Evolutionary conservation across 805 yeast species (phyloP).

Genomic region (Kodamaea kakaduensis): DNA sequence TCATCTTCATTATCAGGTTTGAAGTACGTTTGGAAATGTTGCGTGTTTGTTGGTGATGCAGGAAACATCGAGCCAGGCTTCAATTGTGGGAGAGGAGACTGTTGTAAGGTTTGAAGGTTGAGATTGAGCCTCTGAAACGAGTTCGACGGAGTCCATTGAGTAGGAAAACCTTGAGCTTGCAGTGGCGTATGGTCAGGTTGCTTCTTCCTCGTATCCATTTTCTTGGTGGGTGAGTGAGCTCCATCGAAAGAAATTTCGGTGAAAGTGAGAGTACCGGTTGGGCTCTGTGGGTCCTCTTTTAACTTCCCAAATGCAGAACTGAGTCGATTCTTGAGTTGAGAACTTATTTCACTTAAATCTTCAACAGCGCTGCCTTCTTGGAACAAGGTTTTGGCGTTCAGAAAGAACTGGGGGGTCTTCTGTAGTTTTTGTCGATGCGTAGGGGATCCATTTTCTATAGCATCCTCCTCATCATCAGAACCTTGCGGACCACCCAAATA

Average conservation of each 20-base stretch:
- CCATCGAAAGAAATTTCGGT: constrained; percentile 25
- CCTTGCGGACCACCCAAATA: constrained; percentile 4
- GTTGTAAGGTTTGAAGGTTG: constrained; percentile 36
- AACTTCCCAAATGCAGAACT: constrained; percentile 40
- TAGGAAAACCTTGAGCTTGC: neutral
- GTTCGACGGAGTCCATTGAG: constrained; percentile 20
- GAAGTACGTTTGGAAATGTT: constrained; percentile 7
- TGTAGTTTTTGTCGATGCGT: constrained; percentile 22
- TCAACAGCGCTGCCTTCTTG: constrained; percentile 29
- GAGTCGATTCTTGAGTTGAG: constrained; percentile 33
- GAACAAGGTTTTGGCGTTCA: constrained; percentile 36
- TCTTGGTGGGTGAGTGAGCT: constrained; percentile 20
- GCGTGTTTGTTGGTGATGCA: constrained; percentile 6
- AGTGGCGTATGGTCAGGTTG: no score
- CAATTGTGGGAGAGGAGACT: constrained; percentile 23
- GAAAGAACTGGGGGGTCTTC: constrained; percentile 39
- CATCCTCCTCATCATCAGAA: constrained; percentile 5
- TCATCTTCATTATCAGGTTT: constrained; percentile 7
- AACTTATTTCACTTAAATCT: constrained; percentile 36
- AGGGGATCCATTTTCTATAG: constrained; percentile 5
- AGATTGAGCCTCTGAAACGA: constrained; percentile 28
- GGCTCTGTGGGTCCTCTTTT: constrained; percentile 22
- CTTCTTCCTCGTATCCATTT: neutral
- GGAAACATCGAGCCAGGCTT: constrained; percentile 8
- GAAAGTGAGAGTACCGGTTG: constrained; percentile 22